Conservation (phyloP, 306 rosid species). For the Cicer pinnatifidum region DNA sequence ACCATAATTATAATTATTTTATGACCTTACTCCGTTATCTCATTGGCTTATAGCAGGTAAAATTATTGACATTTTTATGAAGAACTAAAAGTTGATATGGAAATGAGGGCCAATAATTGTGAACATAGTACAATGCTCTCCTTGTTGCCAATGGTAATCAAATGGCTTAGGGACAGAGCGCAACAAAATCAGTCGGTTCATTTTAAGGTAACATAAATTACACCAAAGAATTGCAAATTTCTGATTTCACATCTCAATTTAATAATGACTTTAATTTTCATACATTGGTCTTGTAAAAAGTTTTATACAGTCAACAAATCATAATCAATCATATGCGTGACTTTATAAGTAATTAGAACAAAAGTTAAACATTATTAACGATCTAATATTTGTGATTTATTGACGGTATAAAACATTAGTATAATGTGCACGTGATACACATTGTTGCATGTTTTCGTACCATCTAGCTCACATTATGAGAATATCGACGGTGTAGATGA, state of each 20-base stretch:
- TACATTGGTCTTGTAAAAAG: too few species aligned
- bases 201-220: conserved; percentile 69
- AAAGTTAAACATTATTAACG: too few species aligned
- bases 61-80: conserved; percentile 49
- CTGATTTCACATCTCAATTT: neutral
- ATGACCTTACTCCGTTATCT: conserved; percentile 18
- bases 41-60: conserved; percentile 47
- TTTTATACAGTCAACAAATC: too few species aligned
- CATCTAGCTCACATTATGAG: neutral
- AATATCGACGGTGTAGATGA: neutral
- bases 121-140: conserved; percentile 79
- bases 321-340: too few species aligned
- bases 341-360: too few species aligned
- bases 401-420: too few species aligned
- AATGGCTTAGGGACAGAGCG: conserved; percentile 85
- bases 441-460: neutral
- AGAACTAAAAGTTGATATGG: conserved; percentile 66
- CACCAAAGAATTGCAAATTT: conserved; percentile 16
- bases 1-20: neutral
- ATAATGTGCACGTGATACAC: neutral
- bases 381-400: too few species aligned
- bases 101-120: conserved; percentile 58
- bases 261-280: neutral
- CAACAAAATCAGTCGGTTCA: conserved; percentile 68
- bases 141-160: conserved; percentile 75